Evolutionary conservation across 2,329 filamentous ascomycete species (phyloP), one percentile per base, ranked within the genome.

Genomic region (Claviceps africana): DNA sequence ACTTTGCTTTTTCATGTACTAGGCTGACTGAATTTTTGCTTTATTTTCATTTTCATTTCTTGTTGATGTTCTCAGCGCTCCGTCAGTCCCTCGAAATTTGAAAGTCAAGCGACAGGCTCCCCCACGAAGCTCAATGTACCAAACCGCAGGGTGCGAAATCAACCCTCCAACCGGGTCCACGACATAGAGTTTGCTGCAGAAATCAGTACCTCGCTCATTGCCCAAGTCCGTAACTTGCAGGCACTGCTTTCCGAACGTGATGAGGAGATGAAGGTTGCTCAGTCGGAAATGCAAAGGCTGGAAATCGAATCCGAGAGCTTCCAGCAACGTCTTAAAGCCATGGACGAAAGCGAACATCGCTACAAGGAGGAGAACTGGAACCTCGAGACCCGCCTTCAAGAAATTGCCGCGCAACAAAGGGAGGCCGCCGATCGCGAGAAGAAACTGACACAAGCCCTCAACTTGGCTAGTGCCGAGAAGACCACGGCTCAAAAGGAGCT

Each of bases 351-450:
- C 64, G 93, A 98, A 66, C 86, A 94, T 62, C 84, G 88, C 50
- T 95, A 95, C 72, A 97, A 96, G 70, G 93, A 98, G 63, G 93
- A 97, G 67, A 98, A 97, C 65, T 98, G 93, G 93, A 91, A 86
- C 56, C 77, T 98, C 39, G 93, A 98, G 67, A 95, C 90, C 0
- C 87, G 89, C 60, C 78, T 94, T 22, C 93, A 95, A 61, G 90
- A 97, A 56, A 74, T 91, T 43, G 77, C 86, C 50, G 78, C 84
- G 8, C 75, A 79, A 17, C 78, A 85, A 56, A 88, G 83, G 63
- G 88, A 95, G 47, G 79, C 86, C 1, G 74, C 82, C 15, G 89
- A 93, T 62, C 85, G 85, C 55, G 89, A 96, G 67, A 86, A 88
- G 66, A 86, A 86, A 64, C 75, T 96, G 42, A 82, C 77, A 15